These are phyloP conservation scores for Pseudomassariella vexata DNA, from an alignment of 2,329 filamentous ascomycete species.

Conservation along the genomic window DNA sequence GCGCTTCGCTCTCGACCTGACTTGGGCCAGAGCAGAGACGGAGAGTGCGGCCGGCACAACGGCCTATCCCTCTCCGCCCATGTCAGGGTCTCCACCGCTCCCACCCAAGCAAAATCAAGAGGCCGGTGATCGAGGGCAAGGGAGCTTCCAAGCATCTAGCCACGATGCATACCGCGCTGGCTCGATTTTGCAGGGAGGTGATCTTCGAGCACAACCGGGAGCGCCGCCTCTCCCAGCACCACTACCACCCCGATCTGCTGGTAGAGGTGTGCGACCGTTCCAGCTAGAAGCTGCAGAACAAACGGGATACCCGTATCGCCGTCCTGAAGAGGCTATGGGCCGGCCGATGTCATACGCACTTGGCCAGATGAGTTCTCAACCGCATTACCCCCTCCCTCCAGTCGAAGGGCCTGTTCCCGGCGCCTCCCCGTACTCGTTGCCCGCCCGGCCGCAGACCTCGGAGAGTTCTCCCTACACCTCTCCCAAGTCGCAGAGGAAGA, in stretches of 20 bases:
- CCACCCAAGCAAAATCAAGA: slow-evolving; percentile 54
- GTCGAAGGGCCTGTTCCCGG: slow-evolving; percentile 23
- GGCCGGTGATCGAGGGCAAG: slow-evolving; percentile 48
- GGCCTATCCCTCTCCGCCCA: slow-evolving; percentile 68
- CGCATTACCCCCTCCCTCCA: slow-evolving; percentile 28
- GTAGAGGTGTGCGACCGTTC: slow-evolving; percentile 31
- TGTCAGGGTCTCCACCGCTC: slow-evolving; percentile 63
- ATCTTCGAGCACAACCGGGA: slow-evolving; percentile 25
- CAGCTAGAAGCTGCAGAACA: slow-evolving; percentile 32
- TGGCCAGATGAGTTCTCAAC: slow-evolving; percentile 24
- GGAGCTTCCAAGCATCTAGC: slow-evolving; percentile 36
- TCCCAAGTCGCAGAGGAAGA: slow-evolving; percentile 59
- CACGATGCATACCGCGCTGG: slow-evolving; percentile 47
- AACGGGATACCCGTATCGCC: slow-evolving; percentile 32
- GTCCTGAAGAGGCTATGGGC: slow-evolving; percentile 28
- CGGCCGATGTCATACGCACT: slow-evolving; percentile 26
- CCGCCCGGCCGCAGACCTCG: slow-evolving; percentile 28
- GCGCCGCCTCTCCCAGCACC: slow-evolving; percentile 22
- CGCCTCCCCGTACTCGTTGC: slow-evolving; percentile 20
- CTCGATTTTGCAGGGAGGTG: slow-evolving; percentile 27
- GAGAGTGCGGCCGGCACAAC: slow-evolving; percentile 47
- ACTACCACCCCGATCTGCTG: slow-evolving; percentile 14
- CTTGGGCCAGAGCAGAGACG: slow-evolving; percentile 49
- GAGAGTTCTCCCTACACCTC: slow-evolving; percentile 45
- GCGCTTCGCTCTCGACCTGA: slow-evolving; percentile 49